These are phyloP conservation scores for Rhodofomes roseus DNA, from an alignment of 1,284 basidiomycete genomes.

Conservation along the genomic window DNA sequence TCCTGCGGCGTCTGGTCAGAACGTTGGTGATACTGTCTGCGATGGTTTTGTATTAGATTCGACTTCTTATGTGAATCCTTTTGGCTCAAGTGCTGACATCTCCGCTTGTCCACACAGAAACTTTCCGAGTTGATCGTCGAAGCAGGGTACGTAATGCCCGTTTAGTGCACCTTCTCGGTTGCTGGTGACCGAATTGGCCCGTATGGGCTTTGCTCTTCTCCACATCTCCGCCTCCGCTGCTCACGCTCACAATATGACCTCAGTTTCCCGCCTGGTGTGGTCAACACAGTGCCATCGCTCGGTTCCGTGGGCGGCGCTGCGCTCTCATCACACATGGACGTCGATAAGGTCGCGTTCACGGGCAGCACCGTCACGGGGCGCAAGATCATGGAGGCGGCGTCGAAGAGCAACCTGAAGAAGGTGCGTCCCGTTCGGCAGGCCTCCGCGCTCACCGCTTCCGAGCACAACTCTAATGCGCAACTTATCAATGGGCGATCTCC, in stretches of 20 bases:
- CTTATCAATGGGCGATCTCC: neutral
- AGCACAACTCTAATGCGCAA: neutral
- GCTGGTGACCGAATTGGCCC: neutral
- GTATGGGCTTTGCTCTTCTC: neutral
- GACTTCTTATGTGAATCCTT: slow-evolving; percentile 6
- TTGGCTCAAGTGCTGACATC: slow-evolving; percentile 2
- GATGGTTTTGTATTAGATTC: too few relatives aligned
- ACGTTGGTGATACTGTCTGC: too few relatives aligned
- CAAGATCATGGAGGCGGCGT: slow-evolving; percentile 88
- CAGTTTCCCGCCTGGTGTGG: slow-evolving; percentile 90
- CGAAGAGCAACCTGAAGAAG: slow-evolving; percentile 92
- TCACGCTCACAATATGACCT: neutral
- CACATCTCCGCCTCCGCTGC: neutral
- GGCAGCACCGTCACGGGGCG: slow-evolving; percentile 88
- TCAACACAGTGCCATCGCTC: slow-evolving; percentile 85
- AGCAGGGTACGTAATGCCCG: slow-evolving; percentile 17
- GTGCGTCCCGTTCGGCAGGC: slow-evolving; percentile 28
- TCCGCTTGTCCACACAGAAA: slow-evolving; percentile 47
- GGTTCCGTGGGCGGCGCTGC: slow-evolving; percentile 85
- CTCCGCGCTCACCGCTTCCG: neutral
- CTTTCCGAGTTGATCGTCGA: slow-evolving; percentile 67
- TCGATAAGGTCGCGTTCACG: slow-evolving; percentile 85
- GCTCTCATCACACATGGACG: slow-evolving; percentile 70
- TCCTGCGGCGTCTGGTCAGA: too few relatives aligned
- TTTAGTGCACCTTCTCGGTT: neutral